A percentile compares a stretch with the other conserved stretches of the same genome.
phyloP scores from a whole-genome alignment of 257 asterid species.

The Solanum pinnatisectum region DNA sequence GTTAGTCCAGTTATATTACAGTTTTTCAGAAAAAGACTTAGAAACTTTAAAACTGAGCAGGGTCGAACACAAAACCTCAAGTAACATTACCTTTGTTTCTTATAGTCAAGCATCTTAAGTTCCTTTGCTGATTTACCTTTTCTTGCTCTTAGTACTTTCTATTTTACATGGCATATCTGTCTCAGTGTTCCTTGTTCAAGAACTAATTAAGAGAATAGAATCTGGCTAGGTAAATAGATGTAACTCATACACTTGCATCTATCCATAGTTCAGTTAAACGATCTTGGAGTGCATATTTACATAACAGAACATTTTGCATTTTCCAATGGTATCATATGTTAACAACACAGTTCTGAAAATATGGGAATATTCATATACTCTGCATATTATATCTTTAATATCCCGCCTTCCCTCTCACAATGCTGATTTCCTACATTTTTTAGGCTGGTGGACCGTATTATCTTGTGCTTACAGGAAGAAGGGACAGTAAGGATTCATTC shows the following conservation, averaged over 20 bases:
- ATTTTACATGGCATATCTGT: background rate
- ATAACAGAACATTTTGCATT: background rate
- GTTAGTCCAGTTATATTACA: no score
- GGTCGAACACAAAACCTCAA: no score
- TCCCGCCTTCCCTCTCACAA: background rate
- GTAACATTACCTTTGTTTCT: no score
- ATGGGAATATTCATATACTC: no score
- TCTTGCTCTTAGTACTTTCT: background rate
- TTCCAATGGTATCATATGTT: background rate
- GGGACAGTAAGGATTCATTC: background rate
- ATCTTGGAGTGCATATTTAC: background rate
- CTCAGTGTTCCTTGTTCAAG: background rate
- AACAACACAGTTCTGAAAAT: background rate
- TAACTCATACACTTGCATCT: background rate
- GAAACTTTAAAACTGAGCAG: no score
- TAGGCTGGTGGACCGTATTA: constrained; percentile 35
- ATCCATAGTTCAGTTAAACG: background rate
- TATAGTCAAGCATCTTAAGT: background rate
- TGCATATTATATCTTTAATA: background rate
- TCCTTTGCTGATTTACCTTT: background rate
- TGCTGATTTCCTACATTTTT: background rate
- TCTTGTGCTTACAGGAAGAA: constrained; percentile 22
- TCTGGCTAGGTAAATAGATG: background rate
- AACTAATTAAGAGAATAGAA: background rate
- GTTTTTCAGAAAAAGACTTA: no score